Conservation (phyloP, 2,329 filamentous ascomycete species). For the Apiospora marii region DNA sequence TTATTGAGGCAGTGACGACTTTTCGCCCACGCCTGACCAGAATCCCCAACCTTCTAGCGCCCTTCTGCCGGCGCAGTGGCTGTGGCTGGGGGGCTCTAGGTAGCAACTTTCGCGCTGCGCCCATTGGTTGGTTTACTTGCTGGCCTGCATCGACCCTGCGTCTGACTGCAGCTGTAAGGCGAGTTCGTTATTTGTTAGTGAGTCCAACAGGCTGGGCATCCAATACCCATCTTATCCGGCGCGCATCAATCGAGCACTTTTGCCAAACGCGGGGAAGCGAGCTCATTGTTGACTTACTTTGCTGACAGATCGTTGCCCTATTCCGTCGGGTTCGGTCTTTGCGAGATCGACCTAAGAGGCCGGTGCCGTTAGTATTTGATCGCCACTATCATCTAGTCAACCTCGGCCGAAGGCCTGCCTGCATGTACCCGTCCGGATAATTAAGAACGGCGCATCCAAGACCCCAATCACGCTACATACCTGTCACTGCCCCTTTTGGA, state of each 20-base stretch:
- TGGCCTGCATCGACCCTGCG: constrained; percentile 1
- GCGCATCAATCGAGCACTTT: neutral
- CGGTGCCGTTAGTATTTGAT: neutral
- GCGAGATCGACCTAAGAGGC: constrained; percentile 3
- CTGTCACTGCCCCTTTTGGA: constrained; percentile 5
- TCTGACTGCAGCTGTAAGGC: neutral
- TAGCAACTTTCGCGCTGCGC: neutral
- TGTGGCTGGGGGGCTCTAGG: constrained; percentile 5
- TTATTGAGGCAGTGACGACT: constrained; percentile 11
- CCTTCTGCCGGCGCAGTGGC: constrained; percentile 12
- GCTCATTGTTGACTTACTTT: constrained; percentile 2
- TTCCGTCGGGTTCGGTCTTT: neutral
- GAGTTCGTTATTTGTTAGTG: neutral
- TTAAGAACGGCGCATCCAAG: neutral
- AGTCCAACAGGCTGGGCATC: neutral
- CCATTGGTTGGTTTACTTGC: neutral
- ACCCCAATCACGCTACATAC: neutral
- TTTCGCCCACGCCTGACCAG: constrained; percentile 11
- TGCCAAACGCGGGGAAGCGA: constrained; percentile 3
- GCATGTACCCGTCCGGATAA: neutral
- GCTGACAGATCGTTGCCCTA: neutral
- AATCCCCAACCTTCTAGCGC: constrained; percentile 7
- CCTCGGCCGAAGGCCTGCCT: neutral
- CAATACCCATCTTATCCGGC: neutral
- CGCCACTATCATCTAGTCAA: neutral